These are phyloP conservation scores for Cicer cuneatum DNA, from an alignment of 306 rosid genomes.

Conservation along the genomic window DNA sequence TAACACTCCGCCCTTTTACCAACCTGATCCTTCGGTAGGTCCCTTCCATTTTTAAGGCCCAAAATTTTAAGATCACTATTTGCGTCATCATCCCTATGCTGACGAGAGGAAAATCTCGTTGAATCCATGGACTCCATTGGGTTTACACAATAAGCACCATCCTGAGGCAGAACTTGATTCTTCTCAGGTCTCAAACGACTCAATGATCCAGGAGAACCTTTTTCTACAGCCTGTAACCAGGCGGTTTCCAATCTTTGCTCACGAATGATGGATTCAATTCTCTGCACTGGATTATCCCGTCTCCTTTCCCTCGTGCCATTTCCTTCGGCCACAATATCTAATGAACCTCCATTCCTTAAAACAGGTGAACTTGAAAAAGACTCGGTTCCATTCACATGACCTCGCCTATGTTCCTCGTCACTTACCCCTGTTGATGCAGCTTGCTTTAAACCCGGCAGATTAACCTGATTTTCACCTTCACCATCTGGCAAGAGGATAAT, in stretches of 20 bases:
- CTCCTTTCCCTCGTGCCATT: conserved; percentile 54
- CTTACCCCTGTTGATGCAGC: conserved; percentile 43
- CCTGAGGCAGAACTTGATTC: conserved; percentile 95
- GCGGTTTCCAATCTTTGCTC: conserved; percentile 97
- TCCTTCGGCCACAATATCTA: conserved; percentile 64
- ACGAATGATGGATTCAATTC: conserved; percentile 91
- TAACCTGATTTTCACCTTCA: conserved; percentile 61
- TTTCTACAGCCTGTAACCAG: conserved; percentile 88
- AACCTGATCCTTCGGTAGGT: conserved; percentile 67
- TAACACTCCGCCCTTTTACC: conserved; percentile 62
- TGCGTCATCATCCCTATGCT: conserved; percentile 70
- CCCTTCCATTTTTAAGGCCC: conserved; percentile 61
- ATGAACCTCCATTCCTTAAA: conserved; percentile 46
- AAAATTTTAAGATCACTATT: conserved; percentile 64
- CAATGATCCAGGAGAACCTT: conserved; percentile 89
- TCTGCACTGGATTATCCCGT: conserved; percentile 81
- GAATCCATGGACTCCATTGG: conserved; percentile 65
- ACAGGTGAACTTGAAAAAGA: conserved; percentile 58
- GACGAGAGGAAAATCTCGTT: conserved; percentile 66
- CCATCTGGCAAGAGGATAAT: conserved; percentile 77
- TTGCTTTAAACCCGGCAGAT: conserved; percentile 52
- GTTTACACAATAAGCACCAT: conserved; percentile 63
- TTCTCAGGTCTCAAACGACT: conserved; percentile 83
- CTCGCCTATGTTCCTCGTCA: conserved; percentile 58
- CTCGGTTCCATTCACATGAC: conserved; percentile 45